A percentile compares a stretch with the other conserved stretches of the same genome.
phyloP scores from a whole-genome alignment of 2,329 filamentous ascomycete species.

The Metarhizium robertsii region DNA sequence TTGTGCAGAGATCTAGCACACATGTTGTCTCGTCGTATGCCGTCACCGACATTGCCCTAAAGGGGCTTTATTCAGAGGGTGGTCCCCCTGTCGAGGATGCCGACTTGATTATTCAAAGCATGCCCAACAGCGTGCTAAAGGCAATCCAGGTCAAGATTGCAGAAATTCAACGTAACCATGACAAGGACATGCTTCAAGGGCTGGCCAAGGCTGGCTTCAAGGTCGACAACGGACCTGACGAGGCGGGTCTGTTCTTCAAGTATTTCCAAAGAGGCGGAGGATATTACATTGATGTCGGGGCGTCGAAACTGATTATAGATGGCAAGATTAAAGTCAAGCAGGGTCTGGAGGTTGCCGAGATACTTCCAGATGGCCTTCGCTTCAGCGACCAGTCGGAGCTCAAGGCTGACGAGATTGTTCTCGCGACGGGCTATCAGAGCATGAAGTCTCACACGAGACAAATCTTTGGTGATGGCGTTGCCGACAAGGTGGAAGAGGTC shows the following conservation, averaged over 20 bases:
- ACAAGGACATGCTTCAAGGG: conserved; percentile 29
- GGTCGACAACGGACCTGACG: conserved; percentile 47
- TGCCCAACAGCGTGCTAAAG: conserved; percentile 52
- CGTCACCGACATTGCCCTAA: conserved; percentile 42
- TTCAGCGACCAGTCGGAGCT: conserved; percentile 47
- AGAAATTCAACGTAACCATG: conserved; percentile 21
- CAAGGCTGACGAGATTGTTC: conserved; percentile 53
- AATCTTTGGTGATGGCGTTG: conserved; percentile 53
- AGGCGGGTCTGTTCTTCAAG: conserved; percentile 48
- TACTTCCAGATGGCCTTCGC: conserved; percentile 34
- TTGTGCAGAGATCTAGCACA: conserved; percentile 59
- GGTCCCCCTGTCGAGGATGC: conserved; percentile 56
- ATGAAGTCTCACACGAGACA: conserved; percentile 55
- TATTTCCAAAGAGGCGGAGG: conserved; percentile 59
- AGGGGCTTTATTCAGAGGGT: conserved; percentile 38
- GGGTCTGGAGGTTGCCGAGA: conserved; percentile 42
- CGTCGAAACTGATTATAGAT: conserved; percentile 49
- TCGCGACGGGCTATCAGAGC: conserved; percentile 58
- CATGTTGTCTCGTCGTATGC: conserved; percentile 50
- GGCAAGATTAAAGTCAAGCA: conserved; percentile 56
- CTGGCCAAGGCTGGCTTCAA: conserved; percentile 51
- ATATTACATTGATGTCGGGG: conserved; percentile 63
- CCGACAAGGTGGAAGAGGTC: conserved; percentile 46
- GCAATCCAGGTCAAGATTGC: conserved; percentile 39
- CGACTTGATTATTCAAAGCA: conserved; percentile 49